Conservation (phyloP, 257 asterid species). For the Solanum peruvianum region DNA sequence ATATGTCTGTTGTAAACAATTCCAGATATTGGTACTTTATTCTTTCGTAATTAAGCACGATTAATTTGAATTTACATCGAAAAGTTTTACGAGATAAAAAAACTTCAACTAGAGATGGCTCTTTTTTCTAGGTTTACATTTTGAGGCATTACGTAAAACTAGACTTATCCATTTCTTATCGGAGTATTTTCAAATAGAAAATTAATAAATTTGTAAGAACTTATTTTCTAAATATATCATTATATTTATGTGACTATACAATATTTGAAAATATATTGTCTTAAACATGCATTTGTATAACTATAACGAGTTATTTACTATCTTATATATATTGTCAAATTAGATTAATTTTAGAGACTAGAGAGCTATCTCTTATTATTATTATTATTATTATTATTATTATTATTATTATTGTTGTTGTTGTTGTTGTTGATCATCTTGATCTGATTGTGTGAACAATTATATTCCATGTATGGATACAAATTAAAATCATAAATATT, state of each 20-base stretch:
- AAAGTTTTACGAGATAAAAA: accelerated
- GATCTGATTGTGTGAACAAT: background rate
- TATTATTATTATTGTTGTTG: no score
- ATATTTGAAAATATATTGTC: background rate
- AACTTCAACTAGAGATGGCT: background rate
- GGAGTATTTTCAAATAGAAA: background rate
- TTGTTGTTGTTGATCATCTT: background rate
- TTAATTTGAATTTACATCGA: background rate
- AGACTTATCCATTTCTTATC: background rate
- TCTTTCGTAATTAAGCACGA: background rate
- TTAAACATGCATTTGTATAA: background rate
- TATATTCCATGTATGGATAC: background rate
- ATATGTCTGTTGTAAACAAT: background rate
- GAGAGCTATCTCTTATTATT: no score
- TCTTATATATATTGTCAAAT: no score
- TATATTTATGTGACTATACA: background rate
- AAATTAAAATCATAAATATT: background rate
- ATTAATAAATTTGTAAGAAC: background rate
- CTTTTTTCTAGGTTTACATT: background rate
- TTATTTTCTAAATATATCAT: background rate
- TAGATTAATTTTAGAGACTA: no score
- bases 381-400: no score
- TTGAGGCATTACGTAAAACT: background rate
- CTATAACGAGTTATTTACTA: background rate
- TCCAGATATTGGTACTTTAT: background rate